Evolutionary conservation across 352 stramenopile species (phyloP), one percentile per base, ranked within the genome.

Genomic region (Elongisporangium undulatum): DNA sequence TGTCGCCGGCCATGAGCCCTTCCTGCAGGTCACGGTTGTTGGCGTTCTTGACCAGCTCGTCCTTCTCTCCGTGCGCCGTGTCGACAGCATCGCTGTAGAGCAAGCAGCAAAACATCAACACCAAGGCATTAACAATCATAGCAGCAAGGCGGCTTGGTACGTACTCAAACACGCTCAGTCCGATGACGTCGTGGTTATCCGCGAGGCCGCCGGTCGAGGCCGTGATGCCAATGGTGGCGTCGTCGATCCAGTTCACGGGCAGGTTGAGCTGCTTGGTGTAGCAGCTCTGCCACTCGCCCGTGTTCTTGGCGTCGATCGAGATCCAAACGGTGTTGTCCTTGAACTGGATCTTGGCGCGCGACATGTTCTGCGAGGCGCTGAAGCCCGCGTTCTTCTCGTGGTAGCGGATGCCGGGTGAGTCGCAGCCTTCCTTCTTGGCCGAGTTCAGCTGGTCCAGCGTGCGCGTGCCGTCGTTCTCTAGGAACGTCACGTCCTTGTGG

Each of bases 401-500:
- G 76, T 90, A 92, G 29, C 85, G 83, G 39, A 95, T 89, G 20
- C 77, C 74, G 1, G 77, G 77, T 17, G 85, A 82, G 71, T 88
- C 89, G 70, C 85, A 95, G 23, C 85, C 85, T 22, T 77, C 39
- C 54, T 93, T 93, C 12, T 68, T 56, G 67, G 76, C 72, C 23
- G 90, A 71, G 54, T 90, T 83, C 12, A 93, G 70, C 56, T 93
- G 76, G 66, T 95, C 85, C 56, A 93, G 73, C 38, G 75, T 79
- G 61, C 87, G 87, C 10, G 76, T 73, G 56, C 84, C 84, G 58
- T 95, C 78, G 67, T 92, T 95, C 65, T 85, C 74, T 21, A 92
- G 80, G 21, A 92, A 82, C 53, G 79, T 90, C 64, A 95, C 82
- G 61, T 95, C 85, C 67, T 91, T 87, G 72, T 95, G 85, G 23